These are phyloP conservation scores for Linnemannia exigua DNA, from an alignment of 192 early-diverging fungal species.

Conservation along the genomic window DNA sequence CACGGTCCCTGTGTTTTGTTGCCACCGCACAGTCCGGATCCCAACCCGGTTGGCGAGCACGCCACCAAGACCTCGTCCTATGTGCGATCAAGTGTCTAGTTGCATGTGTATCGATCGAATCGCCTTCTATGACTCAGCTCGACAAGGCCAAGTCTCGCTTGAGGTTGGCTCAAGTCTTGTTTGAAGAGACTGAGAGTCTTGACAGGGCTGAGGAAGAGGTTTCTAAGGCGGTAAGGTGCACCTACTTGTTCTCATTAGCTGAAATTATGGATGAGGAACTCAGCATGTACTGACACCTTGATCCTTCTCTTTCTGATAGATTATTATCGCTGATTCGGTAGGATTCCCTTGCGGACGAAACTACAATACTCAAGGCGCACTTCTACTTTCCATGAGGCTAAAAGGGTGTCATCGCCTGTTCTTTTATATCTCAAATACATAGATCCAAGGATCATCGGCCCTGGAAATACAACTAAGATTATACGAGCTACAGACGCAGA, in stretches of 20 bases:
- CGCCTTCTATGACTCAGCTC: constrained; percentile 42
- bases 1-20: constrained; percentile 42
- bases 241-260: background rate
- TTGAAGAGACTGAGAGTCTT: constrained; percentile 58
- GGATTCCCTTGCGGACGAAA: background rate
- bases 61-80: constrained; percentile 47
- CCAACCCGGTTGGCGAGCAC: constrained; percentile 34
- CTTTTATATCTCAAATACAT: background rate
- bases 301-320: constrained; percentile 1
- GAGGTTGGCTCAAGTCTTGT: constrained; percentile 57
- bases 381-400: background rate
- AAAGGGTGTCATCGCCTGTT: background rate
- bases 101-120: constrained; percentile 34
- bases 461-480: constrained; percentile 40
- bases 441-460: constrained; percentile 42
- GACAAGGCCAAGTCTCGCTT: constrained; percentile 53
- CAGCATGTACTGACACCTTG: background rate
- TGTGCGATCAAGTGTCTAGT: constrained; percentile 57
- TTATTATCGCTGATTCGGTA: constrained; percentile 28
- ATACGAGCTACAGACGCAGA: constrained; percentile 40
- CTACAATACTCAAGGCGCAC: background rate
- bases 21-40: constrained; percentile 43
- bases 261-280: background rate
- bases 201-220: constrained; percentile 42
- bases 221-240: constrained; percentile 36